Evolutionary conservation across 108 stramenopile species (phyloP), one percentile per base, ranked within the genome.

Genomic region (Discostella stelligeroides): DNA sequence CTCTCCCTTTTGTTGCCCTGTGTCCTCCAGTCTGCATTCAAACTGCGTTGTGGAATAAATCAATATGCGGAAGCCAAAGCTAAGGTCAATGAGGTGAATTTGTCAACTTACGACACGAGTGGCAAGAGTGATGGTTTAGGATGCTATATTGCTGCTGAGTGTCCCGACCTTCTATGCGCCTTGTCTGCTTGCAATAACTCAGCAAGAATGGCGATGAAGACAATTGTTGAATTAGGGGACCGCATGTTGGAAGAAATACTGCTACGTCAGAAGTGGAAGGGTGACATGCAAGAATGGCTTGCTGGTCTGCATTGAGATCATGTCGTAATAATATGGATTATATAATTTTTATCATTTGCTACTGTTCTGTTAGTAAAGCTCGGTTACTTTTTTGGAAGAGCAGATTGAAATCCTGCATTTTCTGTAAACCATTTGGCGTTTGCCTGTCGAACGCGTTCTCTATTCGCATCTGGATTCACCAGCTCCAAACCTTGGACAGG

Each of bases 361-460:
- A n/a, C n/a, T n/a, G n/a, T n/a, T n/a, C n/a, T n/a, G n/a, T n/a
- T n/a, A n/a, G n/a, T n/a, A n/a, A n/a, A n/a, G n/a, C n/a, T n/a
- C n/a, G 46, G 24, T 48, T 49, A 58, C 56, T 75, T 60, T 63
- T 77, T 82, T 0, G 92, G 91, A 27, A 91, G 57, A 5, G 95
- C 95, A 13, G 87, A 88, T 67, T 86, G 86, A 75, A 95, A 95
- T 38, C 95, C 95, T 15, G 91, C 86, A 69, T 86, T 82, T 39
- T 91, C 70, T 20, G 82, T 82, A 66, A 97, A 97, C 92, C 94
- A 97, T 66, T 94, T 95, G 24, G 82, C 65, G 66, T 96, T 97
- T 1, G 97, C 97, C 40, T 81, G 74, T 30, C 75, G 54, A 18
- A 89, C 84, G 11, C 80, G 72, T 12, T 94, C 85, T 63, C 72